Evolutionary conservation across 345 rosid genomes (phyloP), one percentile per base, ranked within the genome.

Genomic region (Sonneratia caseolaris): DNA sequence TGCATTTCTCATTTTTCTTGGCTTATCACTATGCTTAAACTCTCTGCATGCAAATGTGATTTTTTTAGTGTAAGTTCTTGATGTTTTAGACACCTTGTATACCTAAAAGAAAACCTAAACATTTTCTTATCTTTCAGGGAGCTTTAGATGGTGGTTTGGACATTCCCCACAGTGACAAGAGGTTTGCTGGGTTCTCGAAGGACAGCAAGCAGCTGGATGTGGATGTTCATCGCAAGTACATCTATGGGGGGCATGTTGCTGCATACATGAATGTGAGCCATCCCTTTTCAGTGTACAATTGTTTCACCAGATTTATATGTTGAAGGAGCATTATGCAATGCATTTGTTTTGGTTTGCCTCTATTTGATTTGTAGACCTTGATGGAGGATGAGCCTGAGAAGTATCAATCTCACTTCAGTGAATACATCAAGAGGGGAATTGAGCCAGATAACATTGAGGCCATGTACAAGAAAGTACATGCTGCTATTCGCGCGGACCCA

Each of bases 101-200:
- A 48, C 53, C 18, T 6, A n/a, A 16, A 65, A 35, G 32, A 27
- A 35, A 48, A n/a, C 48, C 37, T 1, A 66, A 9, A 65, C 16
- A 2, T 42, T 24, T 2, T 49, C 7, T 37, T 67, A 13, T 4
- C 38, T 62, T 27, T 62, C 78, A 92, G 97, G 98, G 98, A 56
- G 95, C 95, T 40, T 78, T 89, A 82, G 95, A 92, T 68, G 97
- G 93, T 66, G 98, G 98, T 15, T 78, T 92, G 81, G 98, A 92
- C 72, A 89, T 92, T 69, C 97, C 97, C 8, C 95, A 92, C 75
- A 90, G 97, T 66, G 98, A 89, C 53, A 89, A 92, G 85, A 81
- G 98, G 66, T 92, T 90, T 69, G 97, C 98, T 37, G 97, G 98
- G 16, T 92, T 90, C 72, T 78, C 80, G 10, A 89, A 85, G 82